These are phyloP conservation scores for Parasitella parasitica DNA, from an alignment of 371 early-diverging fungal genomes.

Conservation along the genomic window DNA sequence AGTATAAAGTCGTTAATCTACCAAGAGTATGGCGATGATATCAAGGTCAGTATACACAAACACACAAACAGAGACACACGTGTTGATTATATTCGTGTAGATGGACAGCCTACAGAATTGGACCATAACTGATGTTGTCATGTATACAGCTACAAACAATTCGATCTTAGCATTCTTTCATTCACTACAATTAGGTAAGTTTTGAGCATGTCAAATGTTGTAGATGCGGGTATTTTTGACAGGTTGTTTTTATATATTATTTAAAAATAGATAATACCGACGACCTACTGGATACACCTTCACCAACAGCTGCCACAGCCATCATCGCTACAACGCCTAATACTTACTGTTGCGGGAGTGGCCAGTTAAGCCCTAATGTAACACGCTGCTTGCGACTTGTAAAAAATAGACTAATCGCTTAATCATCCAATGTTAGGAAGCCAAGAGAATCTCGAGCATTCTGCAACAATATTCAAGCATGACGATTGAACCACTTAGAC, in stretches of 20 bases:
- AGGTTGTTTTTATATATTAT: not conserved
- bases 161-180: conserved; percentile 60
- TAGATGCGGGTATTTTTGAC: not conserved
- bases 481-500: conserved; percentile 5
- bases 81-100: not conserved
- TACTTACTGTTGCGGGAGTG: conserved; percentile 3
- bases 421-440: not conserved
- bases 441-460: not conserved
- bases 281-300: not conserved
- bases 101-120: conserved; percentile 18
- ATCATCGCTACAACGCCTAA: not conserved
- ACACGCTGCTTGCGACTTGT: not conserved
- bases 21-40: not conserved
- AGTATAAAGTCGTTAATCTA: conserved; percentile 2
- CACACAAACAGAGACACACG: not conserved
- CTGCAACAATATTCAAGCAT: not conserved
- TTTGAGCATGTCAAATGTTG: not conserved
- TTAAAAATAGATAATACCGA: not conserved
- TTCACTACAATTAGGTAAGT: conserved; percentile 5
- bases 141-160: conserved; percentile 57
- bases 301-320: not conserved
- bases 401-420: not conserved
- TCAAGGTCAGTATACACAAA: not conserved
- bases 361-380: not conserved
- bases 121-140: conserved; percentile 54